A percentile compares a stretch with the other conserved stretches of the same genome.
Evolutionary conservation across 495 filamentous ascomycete species (phyloP).

Genomic region (Aspergillus taichungensis): DNA sequence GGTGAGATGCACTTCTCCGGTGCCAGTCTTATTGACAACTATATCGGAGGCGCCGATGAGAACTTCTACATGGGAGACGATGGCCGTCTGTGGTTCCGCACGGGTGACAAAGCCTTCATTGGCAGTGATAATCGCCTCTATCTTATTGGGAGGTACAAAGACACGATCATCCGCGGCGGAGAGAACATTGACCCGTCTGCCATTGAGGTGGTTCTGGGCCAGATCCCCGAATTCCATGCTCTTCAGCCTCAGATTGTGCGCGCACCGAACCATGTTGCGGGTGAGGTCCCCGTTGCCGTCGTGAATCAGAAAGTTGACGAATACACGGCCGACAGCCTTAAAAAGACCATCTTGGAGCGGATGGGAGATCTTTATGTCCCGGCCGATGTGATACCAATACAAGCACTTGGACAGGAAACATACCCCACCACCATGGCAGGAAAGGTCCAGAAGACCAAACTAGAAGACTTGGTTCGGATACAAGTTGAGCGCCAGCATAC

Average conservation of each 20-base stretch:
- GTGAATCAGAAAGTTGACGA: slow-evolving; percentile 4
- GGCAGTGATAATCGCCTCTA: slow-evolving; percentile 23
- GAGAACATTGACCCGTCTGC: slow-evolving; percentile 35
- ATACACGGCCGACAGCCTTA: slow-evolving; percentile 8
- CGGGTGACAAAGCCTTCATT: slow-evolving; percentile 39
- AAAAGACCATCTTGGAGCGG: slow-evolving; percentile 14
- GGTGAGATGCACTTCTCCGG: slow-evolving; percentile 37
- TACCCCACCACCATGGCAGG: slow-evolving; percentile 31
- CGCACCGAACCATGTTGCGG: slow-evolving; percentile 10
- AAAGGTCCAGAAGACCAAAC: slow-evolving; percentile 29
- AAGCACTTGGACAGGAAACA: slow-evolving; percentile 18
- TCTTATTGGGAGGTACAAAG: slow-evolving; percentile 40
- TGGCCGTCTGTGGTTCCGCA: slow-evolving; percentile 26
- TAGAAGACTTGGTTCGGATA: slow-evolving; percentile 5
- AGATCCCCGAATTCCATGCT: slow-evolving; percentile 12
- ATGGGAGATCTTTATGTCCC: slow-evolving; percentile 28
- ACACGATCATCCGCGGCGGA: slow-evolving; percentile 41
- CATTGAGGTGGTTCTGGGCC: slow-evolving; percentile 26
- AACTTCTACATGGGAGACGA: slow-evolving; percentile 27
- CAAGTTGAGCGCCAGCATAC: background rate
- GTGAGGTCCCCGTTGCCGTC: slow-evolving; percentile 17
- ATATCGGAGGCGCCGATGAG: slow-evolving; percentile 15
- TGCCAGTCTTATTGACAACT: slow-evolving; percentile 16
- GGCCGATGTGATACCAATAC: slow-evolving; percentile 21
- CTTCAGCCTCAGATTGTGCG: slow-evolving; percentile 14